Conservation (phyloP, 805 yeast species). For the Yarrowia deformans region DNA sequence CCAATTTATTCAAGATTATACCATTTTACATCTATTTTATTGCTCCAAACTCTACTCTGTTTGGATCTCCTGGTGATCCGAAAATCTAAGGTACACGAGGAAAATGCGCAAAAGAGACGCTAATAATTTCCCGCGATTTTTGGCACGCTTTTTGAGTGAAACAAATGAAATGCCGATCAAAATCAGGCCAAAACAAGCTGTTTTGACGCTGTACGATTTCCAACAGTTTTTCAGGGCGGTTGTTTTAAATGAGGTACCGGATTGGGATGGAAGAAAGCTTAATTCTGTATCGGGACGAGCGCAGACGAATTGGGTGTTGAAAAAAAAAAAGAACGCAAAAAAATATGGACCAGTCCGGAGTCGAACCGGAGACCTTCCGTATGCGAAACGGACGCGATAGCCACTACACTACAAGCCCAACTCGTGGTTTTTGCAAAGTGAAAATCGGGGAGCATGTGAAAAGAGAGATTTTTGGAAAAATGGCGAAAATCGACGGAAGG, state of each 20-base stretch:
- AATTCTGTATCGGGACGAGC: not conserved
- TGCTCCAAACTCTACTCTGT: not conserved
- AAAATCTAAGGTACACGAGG: not conserved
- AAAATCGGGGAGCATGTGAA: not conserved
- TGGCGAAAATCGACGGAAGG: too few species aligned
- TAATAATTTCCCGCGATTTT: not conserved
- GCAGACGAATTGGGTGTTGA: not conserved
- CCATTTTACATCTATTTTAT: too few species aligned
- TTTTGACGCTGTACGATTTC: not conserved
- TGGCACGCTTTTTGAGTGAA: not conserved
- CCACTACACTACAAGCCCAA: slow-evolving; percentile 47
- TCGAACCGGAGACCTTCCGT: slow-evolving; percentile 52
- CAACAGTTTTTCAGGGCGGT: not conserved
- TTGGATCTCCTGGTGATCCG: slow-evolving; percentile 11
- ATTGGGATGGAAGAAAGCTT: not conserved
- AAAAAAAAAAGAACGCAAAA: not conserved
- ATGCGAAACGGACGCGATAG: slow-evolving; percentile 51
- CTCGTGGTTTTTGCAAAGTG: not conserved
- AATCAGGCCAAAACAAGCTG: not conserved
- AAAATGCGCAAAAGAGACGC: not conserved
- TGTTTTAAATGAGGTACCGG: not conserved
- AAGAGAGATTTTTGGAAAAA: not conserved
- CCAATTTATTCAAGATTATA: too few species aligned
- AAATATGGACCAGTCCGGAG: slow-evolving; percentile 47
- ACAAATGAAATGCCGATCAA: not conserved